A percentile compares a stretch with the other conserved stretches of the same genome.
Conservation (phyloP, 78 protist genomes). For the Dictyostelium intermedium region DNA sequence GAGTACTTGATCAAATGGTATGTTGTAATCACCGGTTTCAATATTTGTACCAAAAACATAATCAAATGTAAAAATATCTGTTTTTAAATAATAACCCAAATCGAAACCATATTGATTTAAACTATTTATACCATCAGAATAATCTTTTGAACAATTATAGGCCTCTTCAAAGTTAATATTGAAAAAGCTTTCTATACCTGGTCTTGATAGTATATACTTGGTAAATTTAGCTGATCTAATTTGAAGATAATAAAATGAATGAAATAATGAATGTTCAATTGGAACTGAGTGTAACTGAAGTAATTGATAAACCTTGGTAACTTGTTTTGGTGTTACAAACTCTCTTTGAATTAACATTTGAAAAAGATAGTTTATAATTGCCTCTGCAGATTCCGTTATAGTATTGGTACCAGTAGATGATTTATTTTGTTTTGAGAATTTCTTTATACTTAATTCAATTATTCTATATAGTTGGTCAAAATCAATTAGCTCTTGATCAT, state of each 20-base stretch:
- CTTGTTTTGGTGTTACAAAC: not conserved
- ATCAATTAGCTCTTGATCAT: not conserved
- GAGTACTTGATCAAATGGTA: not conserved
- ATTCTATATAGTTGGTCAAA: not conserved
- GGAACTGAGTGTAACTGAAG: not conserved
- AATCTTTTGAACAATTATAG: not conserved
- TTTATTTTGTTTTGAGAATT: not conserved
- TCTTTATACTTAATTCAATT: not conserved
- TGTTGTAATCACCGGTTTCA: not conserved
- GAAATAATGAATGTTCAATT: not conserved
- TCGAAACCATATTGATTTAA: not conserved
- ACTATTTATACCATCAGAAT: not conserved
- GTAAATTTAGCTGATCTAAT: not conserved
- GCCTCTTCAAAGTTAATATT: not conserved
- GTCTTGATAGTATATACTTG: not conserved
- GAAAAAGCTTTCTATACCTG: not conserved
- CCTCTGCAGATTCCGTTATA: not conserved
- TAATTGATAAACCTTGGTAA: not conserved
- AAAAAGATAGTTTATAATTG: not conserved
- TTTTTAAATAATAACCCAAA: not conserved
- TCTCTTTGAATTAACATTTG: not conserved
- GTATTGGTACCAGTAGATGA: too few relatives aligned
- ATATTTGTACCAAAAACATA: not conserved
- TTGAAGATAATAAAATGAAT: not conserved
- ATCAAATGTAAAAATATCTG: not conserved